A percentile compares a stretch with the other conserved stretches of the same genome.
Conservation (phyloP, 140 eudicot genomes). For the Bidens hawaiensis region DNA sequence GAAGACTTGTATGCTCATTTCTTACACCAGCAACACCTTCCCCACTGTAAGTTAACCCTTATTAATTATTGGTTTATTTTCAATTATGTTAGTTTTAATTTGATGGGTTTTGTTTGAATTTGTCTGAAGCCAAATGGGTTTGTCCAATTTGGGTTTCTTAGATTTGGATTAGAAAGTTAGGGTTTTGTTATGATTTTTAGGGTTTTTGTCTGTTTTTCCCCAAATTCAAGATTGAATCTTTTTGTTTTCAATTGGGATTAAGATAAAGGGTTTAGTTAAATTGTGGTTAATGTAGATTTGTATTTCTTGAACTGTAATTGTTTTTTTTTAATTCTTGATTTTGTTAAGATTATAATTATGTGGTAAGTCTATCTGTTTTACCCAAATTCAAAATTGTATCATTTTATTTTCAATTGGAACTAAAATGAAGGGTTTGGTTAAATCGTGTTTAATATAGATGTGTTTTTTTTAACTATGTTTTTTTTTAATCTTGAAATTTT, state of each 20-base stretch:
- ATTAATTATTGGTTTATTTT: not conserved
- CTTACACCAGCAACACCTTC: constrained; percentile 76
- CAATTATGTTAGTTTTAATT: too few relatives aligned
- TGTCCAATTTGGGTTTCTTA: not conserved
- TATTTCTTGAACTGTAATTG: not conserved
- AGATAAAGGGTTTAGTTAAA: not conserved
- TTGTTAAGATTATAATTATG: not conserved
- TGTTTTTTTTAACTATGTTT: too few relatives aligned
- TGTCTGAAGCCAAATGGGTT: too few relatives aligned
- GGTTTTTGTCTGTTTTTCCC: not conserved
- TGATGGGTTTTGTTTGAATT: too few relatives aligned
- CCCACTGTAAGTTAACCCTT: constrained; percentile 40
- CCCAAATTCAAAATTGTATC: too few relatives aligned
- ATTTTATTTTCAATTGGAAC: too few relatives aligned
- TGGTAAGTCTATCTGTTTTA: too few relatives aligned
- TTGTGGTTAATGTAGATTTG: not conserved
- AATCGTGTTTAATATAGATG: too few relatives aligned
- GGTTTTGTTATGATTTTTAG: not conserved
- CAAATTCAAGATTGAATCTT: not conserved
- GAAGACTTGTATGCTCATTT: constrained; percentile 77
- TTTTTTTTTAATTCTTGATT: not conserved
- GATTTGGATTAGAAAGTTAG: not conserved
- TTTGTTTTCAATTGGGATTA: too few relatives aligned
- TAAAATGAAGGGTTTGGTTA: too few relatives aligned
- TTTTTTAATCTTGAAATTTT: too few relatives aligned